Conservation (phyloP, 345 rosid species). For the Eucalyptus regnans region DNA sequence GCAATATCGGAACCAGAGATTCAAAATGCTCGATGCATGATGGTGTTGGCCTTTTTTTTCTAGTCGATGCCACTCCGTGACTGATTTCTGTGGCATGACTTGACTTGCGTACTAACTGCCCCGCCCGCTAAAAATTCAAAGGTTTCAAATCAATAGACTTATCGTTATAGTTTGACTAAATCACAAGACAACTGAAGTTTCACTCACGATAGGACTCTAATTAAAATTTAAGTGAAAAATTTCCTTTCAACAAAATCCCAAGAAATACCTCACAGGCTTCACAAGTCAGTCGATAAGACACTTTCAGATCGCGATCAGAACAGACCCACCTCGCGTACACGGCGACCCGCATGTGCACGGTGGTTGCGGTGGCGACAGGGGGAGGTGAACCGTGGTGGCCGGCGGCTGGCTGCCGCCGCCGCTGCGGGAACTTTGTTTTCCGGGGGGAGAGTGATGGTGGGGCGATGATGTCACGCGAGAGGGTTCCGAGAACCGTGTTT, state of each 20-base stretch:
- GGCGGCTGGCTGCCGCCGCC: background rate
- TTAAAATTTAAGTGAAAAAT: too few species aligned
- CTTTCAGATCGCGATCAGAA: too few species aligned
- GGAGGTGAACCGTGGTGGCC: background rate
- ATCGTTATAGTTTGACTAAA: background rate
- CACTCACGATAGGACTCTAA: too few species aligned
- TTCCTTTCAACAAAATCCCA: background rate
- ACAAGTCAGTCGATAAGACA: too few species aligned
- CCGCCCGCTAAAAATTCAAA: background rate
- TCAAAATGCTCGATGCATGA: background rate
- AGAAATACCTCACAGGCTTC: too few species aligned
- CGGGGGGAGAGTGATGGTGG: too few species aligned
- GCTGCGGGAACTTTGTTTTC: background rate
- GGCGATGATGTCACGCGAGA: background rate
- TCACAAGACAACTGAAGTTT: too few species aligned
- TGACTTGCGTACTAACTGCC: background rate
- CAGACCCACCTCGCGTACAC: too few species aligned
- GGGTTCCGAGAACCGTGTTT: background rate
- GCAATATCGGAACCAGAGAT: background rate
- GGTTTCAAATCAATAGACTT: background rate
- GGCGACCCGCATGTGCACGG: background rate
- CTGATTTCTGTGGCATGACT: rapidly evolving
- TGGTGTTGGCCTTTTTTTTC: background rate
- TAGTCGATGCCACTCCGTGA: too few species aligned
- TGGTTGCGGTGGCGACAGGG: background rate